Percentiles rank a stretch among this genome's conserved stretches.
Conservation (phyloP, 129 eudicot species). For the Solidago caesia region DNA sequence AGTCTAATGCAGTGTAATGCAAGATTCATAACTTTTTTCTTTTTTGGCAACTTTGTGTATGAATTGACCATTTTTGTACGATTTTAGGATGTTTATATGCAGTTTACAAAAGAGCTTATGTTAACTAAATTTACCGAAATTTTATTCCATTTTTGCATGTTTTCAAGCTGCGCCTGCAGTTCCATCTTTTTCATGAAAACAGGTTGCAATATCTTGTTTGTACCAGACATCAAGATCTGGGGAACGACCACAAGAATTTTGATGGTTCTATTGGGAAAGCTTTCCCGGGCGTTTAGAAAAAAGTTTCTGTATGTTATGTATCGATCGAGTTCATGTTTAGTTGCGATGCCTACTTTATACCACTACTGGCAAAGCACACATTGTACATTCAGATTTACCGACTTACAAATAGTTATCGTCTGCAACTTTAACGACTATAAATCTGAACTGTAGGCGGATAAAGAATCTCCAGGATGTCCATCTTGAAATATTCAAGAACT, state of each 20-base stretch:
- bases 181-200: background rate
- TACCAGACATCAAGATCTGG: background rate
- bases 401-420: too few species aligned
- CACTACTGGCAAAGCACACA: background rate
- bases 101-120: conserved; percentile 26
- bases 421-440: too few species aligned
- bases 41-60: conserved; percentile 20
- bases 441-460: too few species aligned
- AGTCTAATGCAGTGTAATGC: conserved; percentile 12
- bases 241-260: background rate
- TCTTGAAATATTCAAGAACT: too few species aligned
- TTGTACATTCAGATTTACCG: too few species aligned
- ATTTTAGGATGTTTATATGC: conserved; percentile 24
- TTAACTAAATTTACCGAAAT: conserved; percentile 13
- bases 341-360: background rate
- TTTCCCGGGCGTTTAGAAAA: too few species aligned
- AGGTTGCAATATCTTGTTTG: background rate
- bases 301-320: background rate
- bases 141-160: background rate
- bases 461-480: too few species aligned
- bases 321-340: background rate
- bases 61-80: conserved; percentile 19
- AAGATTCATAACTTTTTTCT: conserved; percentile 22
- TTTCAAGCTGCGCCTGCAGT: background rate
- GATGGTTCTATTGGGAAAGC: background rate